phyloP scores from a whole-genome alignment of 1,284 basidiomycete species.

The Ustilago cynodontis region DNA sequence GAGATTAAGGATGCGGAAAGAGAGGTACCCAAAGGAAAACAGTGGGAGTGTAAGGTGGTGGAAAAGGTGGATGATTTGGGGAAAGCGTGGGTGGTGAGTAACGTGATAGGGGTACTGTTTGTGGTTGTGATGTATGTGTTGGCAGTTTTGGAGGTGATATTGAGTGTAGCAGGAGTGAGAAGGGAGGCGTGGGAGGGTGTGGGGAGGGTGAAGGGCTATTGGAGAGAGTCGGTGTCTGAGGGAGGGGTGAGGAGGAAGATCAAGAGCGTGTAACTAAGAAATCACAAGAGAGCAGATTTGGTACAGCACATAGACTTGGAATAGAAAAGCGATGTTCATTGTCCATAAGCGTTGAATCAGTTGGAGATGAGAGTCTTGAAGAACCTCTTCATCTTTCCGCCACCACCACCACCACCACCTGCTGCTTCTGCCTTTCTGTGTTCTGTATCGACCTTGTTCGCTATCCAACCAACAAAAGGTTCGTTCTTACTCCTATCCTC shows the following conservation, averaged over 20 bases:
- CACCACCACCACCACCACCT: not conserved
- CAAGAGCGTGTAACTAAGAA: conserved; percentile 11
- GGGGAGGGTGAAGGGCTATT: conserved; percentile 10
- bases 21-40: conserved; percentile 12
- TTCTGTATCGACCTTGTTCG: not conserved
- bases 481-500: conserved; percentile 4
- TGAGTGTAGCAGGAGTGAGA: not conserved
- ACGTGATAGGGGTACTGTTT: not conserved
- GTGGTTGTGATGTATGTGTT: conserved; percentile 14
- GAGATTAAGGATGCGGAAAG: conserved; percentile 65
- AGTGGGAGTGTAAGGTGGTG: conserved; percentile 10
- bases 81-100: conserved; percentile 1
- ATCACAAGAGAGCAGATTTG: not conserved
- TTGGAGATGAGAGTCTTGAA: conserved; percentile 30
- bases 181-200: conserved; percentile 9
- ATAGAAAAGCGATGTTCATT: not conserved
- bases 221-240: conserved; percentile 1
- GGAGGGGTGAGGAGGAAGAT: not conserved
- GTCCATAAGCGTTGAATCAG: conserved; percentile 6
- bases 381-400: conserved; percentile 27
- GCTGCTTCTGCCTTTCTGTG: not conserved
- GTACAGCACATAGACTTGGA: not conserved
- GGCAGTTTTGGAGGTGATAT: conserved; percentile 19
- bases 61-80: conserved; percentile 17
- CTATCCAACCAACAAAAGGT: conserved; percentile 14